Evolutionary conservation across 208 protist species (phyloP), one percentile per base, ranked within the genome.

Genomic region (Trypanosoma conorhini): DNA sequence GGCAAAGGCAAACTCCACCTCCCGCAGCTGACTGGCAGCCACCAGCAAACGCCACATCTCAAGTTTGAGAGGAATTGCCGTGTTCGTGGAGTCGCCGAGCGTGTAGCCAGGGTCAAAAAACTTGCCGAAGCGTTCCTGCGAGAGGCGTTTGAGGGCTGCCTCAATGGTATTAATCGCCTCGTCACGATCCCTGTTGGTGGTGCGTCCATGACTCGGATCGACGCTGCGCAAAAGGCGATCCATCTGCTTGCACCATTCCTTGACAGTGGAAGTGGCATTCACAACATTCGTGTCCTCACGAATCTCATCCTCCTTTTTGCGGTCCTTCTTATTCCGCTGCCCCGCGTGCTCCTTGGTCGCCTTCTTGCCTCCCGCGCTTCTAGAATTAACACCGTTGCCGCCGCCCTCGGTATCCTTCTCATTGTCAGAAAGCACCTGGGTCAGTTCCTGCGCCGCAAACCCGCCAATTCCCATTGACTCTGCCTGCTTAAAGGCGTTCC

Each of bases 401-500:
- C 26, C 46, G 24, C 12, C 40, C 44, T 85, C 81, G 50, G 83
- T 80, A 51, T 91, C 85, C 42, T 75, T 76, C 42, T 92, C 89
- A 22, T 69, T 73, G 70, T 88, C 80, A 22, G 85, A 89, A 69
- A 74, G 74, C 13, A 89, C 89, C 2, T 88, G 72, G 21, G 80
- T 80, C 17, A 93, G 68, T 40, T 76, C 78, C 15, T 88, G 81
- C 33, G 69, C 65, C n/a, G 84, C 85, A 79, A 95, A 95, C 52
- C 83, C 80, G 51, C 81, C 74, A 42, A 95, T 87, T 65, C 87
- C 89, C 89, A 95, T 95, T 38, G 89, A 93, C 80, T 92, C 78
- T n/a, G 89, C 89, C 71, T 93, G 89, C 67, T 87, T 76, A 69
- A 79, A 79, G 15, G 87, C 87, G 40, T 95, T 87, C 24, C 73